Base-by-base conservation (phyloP, 192 early-diverging fungal species). In the Umbelopsis isabellina region DNA sequence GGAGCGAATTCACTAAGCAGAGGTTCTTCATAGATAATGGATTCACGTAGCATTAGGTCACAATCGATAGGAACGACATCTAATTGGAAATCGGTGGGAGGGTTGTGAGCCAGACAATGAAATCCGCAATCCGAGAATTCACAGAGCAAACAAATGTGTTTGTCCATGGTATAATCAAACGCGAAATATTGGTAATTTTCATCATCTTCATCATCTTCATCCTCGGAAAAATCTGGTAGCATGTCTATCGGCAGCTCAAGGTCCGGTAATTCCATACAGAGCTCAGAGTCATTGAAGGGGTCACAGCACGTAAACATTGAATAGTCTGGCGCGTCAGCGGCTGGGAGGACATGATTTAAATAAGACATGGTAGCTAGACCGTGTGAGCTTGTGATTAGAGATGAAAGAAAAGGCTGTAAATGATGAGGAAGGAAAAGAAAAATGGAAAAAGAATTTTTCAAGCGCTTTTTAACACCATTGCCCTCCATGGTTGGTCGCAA, bases 211-310 rank as follows among this genome's bases (percentile, higher is more conserved):
- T 61, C 55, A 2, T 61, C 55, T 13, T 61, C 55, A 18, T 61
- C 55, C 37, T 61, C 55, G 13, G 55, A 61, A 30, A 61, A 12
- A 35, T 61, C 55, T 1, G 55, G 55, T 61, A 61, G 30, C 27
- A 61, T 61, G 16, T 61, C 55, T 35, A 61, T 61, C 11, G 55
- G 55, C 12, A 61, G 16, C 30, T 61, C 55, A n/a, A 61, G 33
- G 18, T 61, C 30, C 2, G 55, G 55, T 18, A 61, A 25, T 15
- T 61, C 55, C 55, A 5, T 61, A 25, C 55, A 61, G 4, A 61
- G 6, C 27, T 61, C 55, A 27, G 25, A 30, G 9, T 61, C 12
- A 18, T 61, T 18, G 30, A 35, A 35, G 1, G 33, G 30, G 12
- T 53, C 51, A 12, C 11, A 23, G 22, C 30, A 16, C 15, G 18